Evolutionary conservation across 441 rosid genomes (phyloP).

Genomic region (Biscutella laevigata): DNA sequence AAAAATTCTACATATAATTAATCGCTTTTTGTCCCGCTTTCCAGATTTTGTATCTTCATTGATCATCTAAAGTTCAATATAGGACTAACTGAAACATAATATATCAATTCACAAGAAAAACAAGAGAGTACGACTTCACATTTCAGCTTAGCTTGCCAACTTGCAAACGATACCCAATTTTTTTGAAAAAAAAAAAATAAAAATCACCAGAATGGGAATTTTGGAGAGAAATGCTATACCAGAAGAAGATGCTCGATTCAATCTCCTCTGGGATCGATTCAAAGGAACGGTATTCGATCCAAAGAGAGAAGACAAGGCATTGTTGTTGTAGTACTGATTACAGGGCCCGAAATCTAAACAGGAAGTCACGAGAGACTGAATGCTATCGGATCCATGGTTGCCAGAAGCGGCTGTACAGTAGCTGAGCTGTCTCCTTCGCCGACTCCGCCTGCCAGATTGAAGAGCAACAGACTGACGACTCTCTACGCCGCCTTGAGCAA

Average conservation of each 20-base stretch:
- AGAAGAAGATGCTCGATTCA: constrained; percentile 40
- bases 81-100: background rate
- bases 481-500: constrained; percentile 36
- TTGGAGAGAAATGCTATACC: constrained; percentile 36
- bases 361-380: constrained; percentile 50
- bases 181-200: background rate
- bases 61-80: background rate
- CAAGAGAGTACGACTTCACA: constrained; percentile 15
- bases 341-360: constrained; percentile 72
- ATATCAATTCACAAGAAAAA: background rate
- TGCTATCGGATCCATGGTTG: constrained; percentile 42
- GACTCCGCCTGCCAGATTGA: constrained; percentile 33
- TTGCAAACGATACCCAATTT: no score
- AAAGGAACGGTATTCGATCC: constrained; percentile 34
- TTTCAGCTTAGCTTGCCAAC: background rate
- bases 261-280: constrained; percentile 42
- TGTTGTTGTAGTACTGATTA: constrained; percentile 33
- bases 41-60: constrained; percentile 7
- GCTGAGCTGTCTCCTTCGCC: constrained; percentile 36
- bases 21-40: background rate
- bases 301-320: constrained; percentile 38
- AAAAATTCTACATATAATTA: background rate
- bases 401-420: constrained; percentile 25
- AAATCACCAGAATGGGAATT: background rate
- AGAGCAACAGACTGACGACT: constrained; percentile 23